phyloP scores from a whole-genome alignment of 768 basidiomycete species.

The Lepiota brunneoincarnata region DNA sequence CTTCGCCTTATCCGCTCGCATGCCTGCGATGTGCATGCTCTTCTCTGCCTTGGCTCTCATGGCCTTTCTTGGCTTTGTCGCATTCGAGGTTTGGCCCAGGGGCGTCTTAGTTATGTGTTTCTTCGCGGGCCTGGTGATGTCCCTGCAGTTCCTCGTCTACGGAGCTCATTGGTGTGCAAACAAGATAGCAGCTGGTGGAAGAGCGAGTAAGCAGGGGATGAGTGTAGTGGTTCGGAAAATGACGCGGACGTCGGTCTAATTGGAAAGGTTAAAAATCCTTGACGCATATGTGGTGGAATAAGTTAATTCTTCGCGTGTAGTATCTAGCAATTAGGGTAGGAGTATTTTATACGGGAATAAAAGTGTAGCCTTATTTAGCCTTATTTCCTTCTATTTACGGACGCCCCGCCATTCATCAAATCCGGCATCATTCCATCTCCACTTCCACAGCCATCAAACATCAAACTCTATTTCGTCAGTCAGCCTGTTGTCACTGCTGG shows the following conservation, averaged over 20 bases:
- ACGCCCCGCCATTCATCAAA: no score
- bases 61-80: constrained; percentile 57
- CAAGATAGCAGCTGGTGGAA: constrained; percentile 23
- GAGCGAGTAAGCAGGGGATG: constrained; percentile 20
- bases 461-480: no score
- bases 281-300: no score
- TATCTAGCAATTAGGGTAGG: no score
- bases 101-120: constrained; percentile 61
- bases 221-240: constrained; percentile 19
- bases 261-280: no score
- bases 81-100: constrained; percentile 60
- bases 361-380: no score
- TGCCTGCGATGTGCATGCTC: constrained; percentile 63
- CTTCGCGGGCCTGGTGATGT: constrained; percentile 54
- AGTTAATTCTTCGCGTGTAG: no score
- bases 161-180: constrained; percentile 37
- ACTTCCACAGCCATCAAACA: no score
- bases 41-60: constrained; percentile 55
- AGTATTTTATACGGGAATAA: no score
- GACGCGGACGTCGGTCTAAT: constrained; percentile 2
- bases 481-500: no score
- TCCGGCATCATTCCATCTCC: no score
- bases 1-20: constrained; percentile 63
- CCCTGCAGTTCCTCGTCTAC: constrained; percentile 65
- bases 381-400: no score